Conservation (phyloP, 768 basidiomycete species). For the Tylopilus cervinicoccineus region DNA sequence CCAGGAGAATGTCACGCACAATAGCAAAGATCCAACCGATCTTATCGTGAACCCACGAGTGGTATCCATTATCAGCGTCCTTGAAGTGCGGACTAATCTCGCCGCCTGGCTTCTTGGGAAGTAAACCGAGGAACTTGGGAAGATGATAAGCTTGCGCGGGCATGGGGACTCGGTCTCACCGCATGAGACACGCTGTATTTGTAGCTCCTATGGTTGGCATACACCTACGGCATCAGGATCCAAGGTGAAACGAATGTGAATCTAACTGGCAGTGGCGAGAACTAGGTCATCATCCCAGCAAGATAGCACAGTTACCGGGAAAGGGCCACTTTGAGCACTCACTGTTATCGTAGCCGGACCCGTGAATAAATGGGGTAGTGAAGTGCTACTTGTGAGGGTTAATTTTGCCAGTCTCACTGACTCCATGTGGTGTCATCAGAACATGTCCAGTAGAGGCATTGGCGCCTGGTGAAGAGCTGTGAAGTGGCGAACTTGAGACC, state of each 20-base stretch:
- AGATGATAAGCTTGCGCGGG: slow-evolving; percentile 18
- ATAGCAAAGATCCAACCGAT: slow-evolving; percentile 22
- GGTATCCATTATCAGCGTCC: slow-evolving; percentile 19
- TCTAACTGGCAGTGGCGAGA: slow-evolving; percentile 4
- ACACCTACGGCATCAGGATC: slow-evolving; percentile 1
- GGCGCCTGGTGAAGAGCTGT: neutral
- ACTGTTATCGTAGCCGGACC: neutral
- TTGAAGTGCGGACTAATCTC: slow-evolving; percentile 25
- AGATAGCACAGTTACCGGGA: neutral
- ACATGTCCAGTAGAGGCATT: too few relatives aligned
- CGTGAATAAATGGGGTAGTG: neutral
- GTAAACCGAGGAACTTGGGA: slow-evolving; percentile 21
- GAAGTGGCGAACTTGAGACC: neutral
- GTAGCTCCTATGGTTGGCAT: slow-evolving; percentile 4
- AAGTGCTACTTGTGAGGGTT: neutral
- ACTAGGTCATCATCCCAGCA: neutral
- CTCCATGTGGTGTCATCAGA: neutral
- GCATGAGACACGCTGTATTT: slow-evolving; percentile 8
- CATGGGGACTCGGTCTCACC: slow-evolving; percentile 9
- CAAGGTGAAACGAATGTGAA: slow-evolving; percentile 17
- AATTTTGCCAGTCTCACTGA: neutral
- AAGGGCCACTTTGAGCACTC: neutral
- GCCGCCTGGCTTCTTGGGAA: slow-evolving; percentile 27
- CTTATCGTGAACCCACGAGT: slow-evolving; percentile 21
- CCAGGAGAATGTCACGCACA: slow-evolving; percentile 9